Percentiles rank a stretch among this genome's conserved stretches.
phyloP scores from a whole-genome alignment of 2,329 filamentous ascomycete genomes.

The Trichophyton benhamiae region DNA sequence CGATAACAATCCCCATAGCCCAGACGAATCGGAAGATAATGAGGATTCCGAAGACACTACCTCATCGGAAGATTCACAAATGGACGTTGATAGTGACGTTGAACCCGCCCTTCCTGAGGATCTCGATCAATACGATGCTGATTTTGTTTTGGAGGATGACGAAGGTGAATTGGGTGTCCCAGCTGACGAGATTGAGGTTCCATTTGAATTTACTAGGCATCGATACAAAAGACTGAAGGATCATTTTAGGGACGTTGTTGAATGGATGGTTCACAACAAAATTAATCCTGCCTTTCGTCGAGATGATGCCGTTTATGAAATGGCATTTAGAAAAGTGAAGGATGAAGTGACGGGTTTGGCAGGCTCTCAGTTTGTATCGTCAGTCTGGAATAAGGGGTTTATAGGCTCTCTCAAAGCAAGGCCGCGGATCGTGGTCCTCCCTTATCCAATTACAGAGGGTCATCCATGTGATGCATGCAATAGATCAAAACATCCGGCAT shows the following conservation, averaged over 20 bases:
- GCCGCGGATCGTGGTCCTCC: constrained; percentile 46
- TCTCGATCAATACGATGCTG: constrained; percentile 46
- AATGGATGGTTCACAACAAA: constrained; percentile 72
- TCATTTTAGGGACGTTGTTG: constrained; percentile 60
- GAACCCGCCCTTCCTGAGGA: constrained; percentile 28
- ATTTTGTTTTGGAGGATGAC: constrained; percentile 53
- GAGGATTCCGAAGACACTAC: not conserved
- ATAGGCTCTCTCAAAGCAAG: constrained; percentile 52
- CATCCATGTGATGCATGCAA: constrained; percentile 60
- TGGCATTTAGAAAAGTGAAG: constrained; percentile 60
- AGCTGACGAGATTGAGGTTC: constrained; percentile 41
- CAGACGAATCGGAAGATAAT: not conserved
- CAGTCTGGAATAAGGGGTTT: constrained; percentile 58
- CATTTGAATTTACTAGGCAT: constrained; percentile 56
- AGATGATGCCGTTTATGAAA: constrained; percentile 50
- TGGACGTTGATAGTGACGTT: constrained; percentile 21
- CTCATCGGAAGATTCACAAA: constrained; percentile 10
- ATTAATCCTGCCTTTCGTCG: constrained; percentile 58
- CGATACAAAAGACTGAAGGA: constrained; percentile 56
- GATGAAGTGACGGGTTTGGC: constrained; percentile 57
- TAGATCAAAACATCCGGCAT: constrained; percentile 54
- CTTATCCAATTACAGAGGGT: constrained; percentile 32
- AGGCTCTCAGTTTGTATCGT: constrained; percentile 58
- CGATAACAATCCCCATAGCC: constrained; percentile 5
- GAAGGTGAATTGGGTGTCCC: constrained; percentile 46